Conservation (phyloP, 345 rosid species). For the Noccaea caerulescens region DNA sequence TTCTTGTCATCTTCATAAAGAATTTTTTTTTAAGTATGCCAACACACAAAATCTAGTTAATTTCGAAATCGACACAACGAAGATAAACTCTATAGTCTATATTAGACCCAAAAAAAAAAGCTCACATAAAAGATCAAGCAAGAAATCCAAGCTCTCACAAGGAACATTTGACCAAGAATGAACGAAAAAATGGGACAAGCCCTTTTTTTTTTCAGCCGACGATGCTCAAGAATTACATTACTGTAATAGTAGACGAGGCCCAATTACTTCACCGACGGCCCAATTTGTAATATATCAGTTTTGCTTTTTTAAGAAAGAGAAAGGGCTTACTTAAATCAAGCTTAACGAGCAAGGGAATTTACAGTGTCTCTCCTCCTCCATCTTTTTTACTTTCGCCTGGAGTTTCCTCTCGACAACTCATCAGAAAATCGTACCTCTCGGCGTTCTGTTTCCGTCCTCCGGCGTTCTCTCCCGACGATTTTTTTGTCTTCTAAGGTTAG, state of each 20-base stretch:
- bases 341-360: slow-evolving; percentile 4
- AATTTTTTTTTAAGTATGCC: too few relatives aligned
- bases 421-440: slow-evolving; percentile 19
- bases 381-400: slow-evolving; percentile 22
- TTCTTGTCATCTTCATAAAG: too few relatives aligned
- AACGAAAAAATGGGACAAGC: neutral
- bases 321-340: neutral
- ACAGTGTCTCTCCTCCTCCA: neutral
- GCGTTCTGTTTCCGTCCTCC: slow-evolving; percentile 10
- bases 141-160: too few relatives aligned
- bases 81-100: too few relatives aligned
- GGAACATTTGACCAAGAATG: too few relatives aligned
- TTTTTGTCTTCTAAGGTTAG: slow-evolving; percentile 35
- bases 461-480: slow-evolving; percentile 23
- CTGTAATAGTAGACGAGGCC: neutral
- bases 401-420: slow-evolving; percentile 29
- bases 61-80: too few relatives aligned
- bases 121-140: too few relatives aligned
- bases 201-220: neutral
- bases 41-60: too few relatives aligned
- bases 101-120: neutral
- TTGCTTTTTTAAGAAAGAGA: neutral
- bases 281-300: neutral
- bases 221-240: neutral
- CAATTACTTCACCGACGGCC: slow-evolving; percentile 11